Conservation (phyloP, 2,329 filamentous ascomycete genomes). For the Penicillium sp. region DNA sequence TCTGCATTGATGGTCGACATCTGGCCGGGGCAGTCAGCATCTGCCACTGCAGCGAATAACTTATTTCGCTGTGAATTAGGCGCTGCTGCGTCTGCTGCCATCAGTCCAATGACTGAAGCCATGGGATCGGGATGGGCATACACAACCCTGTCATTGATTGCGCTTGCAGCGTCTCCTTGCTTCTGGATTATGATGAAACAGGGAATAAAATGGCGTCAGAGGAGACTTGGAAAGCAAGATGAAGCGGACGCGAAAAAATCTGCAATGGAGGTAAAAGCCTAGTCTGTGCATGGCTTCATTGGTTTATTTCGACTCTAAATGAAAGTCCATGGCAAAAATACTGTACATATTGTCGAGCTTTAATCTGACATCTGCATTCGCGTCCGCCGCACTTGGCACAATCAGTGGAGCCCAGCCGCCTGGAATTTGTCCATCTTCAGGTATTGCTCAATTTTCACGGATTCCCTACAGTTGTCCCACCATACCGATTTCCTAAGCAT, state of each 20-base stretch:
- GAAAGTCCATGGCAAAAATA: background rate
- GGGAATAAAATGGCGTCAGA: slow-evolving; percentile 31
- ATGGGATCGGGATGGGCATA: slow-evolving; percentile 47
- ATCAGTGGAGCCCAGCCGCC: too few relatives aligned
- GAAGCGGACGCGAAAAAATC: background rate
- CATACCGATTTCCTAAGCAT: too few relatives aligned
- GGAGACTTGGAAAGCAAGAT: slow-evolving; percentile 11
- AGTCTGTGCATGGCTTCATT: background rate
- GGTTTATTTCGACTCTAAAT: background rate
- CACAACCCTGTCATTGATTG: slow-evolving; percentile 38
- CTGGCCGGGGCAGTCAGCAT: slow-evolving; percentile 36
- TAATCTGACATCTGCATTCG: background rate
- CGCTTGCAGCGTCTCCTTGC: slow-evolving; percentile 17
- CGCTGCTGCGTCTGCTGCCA: slow-evolving; percentile 39
- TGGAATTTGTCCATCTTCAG: too few relatives aligned
- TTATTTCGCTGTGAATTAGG: slow-evolving; percentile 42
- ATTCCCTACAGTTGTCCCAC: too few relatives aligned
- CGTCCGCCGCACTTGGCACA: too few relatives aligned
- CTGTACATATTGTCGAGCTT: too few relatives aligned
- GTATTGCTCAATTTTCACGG: too few relatives aligned
- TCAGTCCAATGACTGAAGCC: slow-evolving; percentile 38
- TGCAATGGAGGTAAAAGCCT: background rate
- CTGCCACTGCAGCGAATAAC: slow-evolving; percentile 45
- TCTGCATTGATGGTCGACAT: slow-evolving; percentile 49
- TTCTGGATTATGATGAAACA: slow-evolving; percentile 28